Base-by-base conservation (phyloP, 352 stramenopile genomes). In the Phytopythium ostracodes region DNA sequence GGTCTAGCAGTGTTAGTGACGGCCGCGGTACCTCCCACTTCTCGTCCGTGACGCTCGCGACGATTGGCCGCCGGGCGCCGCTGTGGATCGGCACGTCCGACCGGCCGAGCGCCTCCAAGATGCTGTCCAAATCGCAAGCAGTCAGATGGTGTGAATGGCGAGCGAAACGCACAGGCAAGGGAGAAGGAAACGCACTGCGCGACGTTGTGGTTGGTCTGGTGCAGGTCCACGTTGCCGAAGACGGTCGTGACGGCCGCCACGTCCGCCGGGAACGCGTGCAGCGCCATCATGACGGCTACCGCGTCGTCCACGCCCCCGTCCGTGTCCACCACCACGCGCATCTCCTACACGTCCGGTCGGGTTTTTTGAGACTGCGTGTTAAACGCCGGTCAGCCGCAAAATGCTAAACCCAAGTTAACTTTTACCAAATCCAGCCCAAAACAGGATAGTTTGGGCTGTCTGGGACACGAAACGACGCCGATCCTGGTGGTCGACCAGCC, bases 151-250 rank as follows among this genome's bases (percentile, higher is more conserved):
- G 29, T 33, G 4, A 33, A 7, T 33, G 29, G 29, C 29, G 7
- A 33, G 3, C 29, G 7, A 33, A 33, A 8, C 4, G 29, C 29
- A 33, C 29, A n/a, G n/a, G n/a, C n/a, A n/a, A n/a, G n/a, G n/a
- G n/a, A n/a, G n/a, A n/a, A n/a, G n/a, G n/a, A 33, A 7, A 80
- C 79, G 58, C 64, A 94, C 85, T 92, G 78, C 29, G 71, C 71
- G 18, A 91, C 77, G 68, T 94, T 94, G 75, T 94, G 84, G 65
- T 84, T 88, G 54, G 82, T 84, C 69, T 93, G 86, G 54, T 84
- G 79, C 49, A 94, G 52, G 57, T 90, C 75, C 40, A 94, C 86
- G 64, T 94, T 94, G 51, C 86, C 86, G 40, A 92, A 93, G 60
- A 94, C 80, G 20, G 86, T 92, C 43, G 84, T 93, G 67, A 93